Percentiles rank a stretch among this genome's conserved stretches.
Evolutionary conservation across 208 protist genomes (phyloP).

Genomic region (Acanthamoeba castellanii): DNA sequence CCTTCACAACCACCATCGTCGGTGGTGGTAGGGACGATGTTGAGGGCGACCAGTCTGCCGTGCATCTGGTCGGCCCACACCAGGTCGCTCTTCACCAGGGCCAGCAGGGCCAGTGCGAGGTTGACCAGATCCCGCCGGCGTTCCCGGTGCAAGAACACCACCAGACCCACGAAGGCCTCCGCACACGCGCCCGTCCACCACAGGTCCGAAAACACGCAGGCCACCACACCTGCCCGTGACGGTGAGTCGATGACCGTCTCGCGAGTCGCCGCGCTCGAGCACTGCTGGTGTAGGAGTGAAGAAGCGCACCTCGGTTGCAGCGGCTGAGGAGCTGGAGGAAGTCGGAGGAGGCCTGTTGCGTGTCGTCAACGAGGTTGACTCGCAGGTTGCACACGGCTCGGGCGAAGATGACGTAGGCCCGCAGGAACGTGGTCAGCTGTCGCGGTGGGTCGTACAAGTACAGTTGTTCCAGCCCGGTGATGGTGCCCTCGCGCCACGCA

Average conservation of each 20-base stretch:
- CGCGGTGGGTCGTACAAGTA: background rate
- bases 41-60: background rate
- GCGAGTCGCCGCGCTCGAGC: background rate
- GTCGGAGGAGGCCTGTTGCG: background rate
- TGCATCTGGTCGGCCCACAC: background rate
- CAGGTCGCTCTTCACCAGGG: background rate
- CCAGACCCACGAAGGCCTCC: background rate
- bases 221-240: background rate
- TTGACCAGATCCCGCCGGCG: background rate
- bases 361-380: background rate
- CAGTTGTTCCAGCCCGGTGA: background rate
- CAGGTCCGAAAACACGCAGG: background rate
- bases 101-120: conserved; percentile 2
- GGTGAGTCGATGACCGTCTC: background rate
- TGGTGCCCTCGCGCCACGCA: background rate
- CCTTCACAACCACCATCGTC: no score
- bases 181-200: background rate
- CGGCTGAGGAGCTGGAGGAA: background rate
- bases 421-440: background rate
- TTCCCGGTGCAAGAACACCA: background rate
- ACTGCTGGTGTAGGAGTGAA: background rate
- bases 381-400: background rate
- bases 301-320: background rate
- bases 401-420: background rate
- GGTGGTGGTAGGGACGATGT: no score